Evolutionary conservation across 768 basidiomycete species (phyloP).

Genomic region (Suillus clintonianus): DNA sequence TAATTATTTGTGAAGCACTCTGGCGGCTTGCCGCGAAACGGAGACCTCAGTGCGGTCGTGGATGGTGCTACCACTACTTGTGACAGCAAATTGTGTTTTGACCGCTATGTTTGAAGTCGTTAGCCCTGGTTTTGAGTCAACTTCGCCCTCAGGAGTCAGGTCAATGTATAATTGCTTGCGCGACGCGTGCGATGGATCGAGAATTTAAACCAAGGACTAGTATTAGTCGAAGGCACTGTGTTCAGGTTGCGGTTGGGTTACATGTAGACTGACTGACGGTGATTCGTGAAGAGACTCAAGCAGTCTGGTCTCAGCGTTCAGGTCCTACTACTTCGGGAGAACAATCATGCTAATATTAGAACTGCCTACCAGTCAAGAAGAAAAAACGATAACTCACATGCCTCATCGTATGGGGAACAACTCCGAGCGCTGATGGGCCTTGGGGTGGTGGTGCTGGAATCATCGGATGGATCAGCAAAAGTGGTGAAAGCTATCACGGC

Average conservation of each 20-base stretch:
- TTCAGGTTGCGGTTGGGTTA: no score
- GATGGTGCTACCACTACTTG: no score
- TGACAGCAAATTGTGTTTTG: no score
- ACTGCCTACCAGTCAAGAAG: no score
- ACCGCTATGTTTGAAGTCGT: not conserved
- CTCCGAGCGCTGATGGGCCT: not conserved
- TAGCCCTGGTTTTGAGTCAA: not conserved
- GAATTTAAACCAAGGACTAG: not conserved
- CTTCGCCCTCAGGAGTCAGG: not conserved
- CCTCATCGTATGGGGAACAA: not conserved
- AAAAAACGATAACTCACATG: not conserved
- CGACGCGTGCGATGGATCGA: not conserved
- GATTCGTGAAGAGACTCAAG: no score
- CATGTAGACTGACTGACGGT: no score
- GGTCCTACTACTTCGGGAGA: no score
- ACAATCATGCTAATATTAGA: no score
- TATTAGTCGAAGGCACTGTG: not conserved
- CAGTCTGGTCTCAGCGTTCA: no score
- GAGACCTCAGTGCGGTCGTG: no score
- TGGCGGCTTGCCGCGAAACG: no score
- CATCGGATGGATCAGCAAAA: not conserved
- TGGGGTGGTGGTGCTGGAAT: not conserved
- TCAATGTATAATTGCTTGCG: not conserved
- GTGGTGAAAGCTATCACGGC: not conserved
- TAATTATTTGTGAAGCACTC: no score